A percentile compares a stretch with the other conserved stretches of the same genome.
Evolutionary conservation across 257 asterid species (phyloP).

Genomic region (Gentiana straminea): DNA sequence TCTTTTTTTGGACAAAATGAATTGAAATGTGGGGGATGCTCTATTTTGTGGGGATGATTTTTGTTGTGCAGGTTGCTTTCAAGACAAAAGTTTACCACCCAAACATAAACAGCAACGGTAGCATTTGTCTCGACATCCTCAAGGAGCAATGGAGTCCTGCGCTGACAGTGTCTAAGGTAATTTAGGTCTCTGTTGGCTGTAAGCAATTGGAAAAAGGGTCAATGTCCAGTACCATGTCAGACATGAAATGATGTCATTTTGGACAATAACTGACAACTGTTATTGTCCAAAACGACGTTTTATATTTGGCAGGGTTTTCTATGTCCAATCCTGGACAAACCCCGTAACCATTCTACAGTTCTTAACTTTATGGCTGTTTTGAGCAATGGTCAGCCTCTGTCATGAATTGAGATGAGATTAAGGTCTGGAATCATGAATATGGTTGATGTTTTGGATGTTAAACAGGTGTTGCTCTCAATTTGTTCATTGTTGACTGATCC

Average conservation of each 20-base stretch:
- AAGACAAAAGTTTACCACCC: constrained; percentile 37
- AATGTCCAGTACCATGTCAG: too few relatives aligned
- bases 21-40: too few relatives aligned
- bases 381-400: background rate
- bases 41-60: too few relatives aligned
- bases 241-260: too few relatives aligned
- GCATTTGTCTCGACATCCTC: constrained; percentile 37
- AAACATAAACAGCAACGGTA: constrained; percentile 32
- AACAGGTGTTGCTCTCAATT: constrained; percentile 60
- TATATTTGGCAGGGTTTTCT: too few relatives aligned
- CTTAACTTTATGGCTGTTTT: too few relatives aligned
- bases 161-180: constrained; percentile 32
- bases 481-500: constrained; percentile 77
- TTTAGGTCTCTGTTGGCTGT: too few relatives aligned
- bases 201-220: background rate
- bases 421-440: background rate
- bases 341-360: background rate
- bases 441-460: background rate
- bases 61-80: constrained; percentile 22
- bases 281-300: too few relatives aligned
- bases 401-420: background rate
- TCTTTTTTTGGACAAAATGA: too few relatives aligned
- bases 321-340: too few relatives aligned
- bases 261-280: too few relatives aligned
- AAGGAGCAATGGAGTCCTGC: constrained; percentile 46